phyloP scores from a whole-genome alignment of 441 rosid species.

The Erysimum cheiri region DNA sequence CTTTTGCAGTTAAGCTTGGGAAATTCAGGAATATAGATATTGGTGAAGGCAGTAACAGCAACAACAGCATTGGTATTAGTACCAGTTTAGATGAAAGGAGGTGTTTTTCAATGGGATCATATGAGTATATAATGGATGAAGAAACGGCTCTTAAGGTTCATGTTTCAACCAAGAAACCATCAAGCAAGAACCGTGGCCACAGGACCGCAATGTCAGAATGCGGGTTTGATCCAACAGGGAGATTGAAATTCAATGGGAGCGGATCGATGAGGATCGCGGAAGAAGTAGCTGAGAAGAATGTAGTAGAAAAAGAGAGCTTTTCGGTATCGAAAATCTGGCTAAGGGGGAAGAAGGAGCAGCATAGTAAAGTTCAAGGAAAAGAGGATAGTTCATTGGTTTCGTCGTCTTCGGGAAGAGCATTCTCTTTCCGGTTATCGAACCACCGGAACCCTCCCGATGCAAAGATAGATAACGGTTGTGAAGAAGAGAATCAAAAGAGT shows the following conservation, averaged over 20 bases:
- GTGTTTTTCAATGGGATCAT: constrained; percentile 94
- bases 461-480: constrained; percentile 46
- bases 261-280: constrained; percentile 49
- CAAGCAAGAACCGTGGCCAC: constrained; percentile 73
- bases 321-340: constrained; percentile 93
- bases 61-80: constrained; percentile 44
- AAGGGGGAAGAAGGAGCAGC: constrained; percentile 65
- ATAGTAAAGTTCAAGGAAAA: constrained; percentile 48
- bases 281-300: constrained; percentile 35
- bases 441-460: constrained; percentile 50
- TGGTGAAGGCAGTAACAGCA: constrained; percentile 54
- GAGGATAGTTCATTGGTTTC: constrained; percentile 43
- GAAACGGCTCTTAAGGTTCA: constrained; percentile 73
- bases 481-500: constrained; percentile 62
- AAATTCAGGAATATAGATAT: constrained; percentile 72
- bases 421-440: constrained; percentile 67
- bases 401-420: constrained; percentile 64
- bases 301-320: constrained; percentile 66
- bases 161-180: constrained; percentile 64
- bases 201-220: constrained; percentile 80
- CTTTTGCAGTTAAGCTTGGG: constrained; percentile 78
- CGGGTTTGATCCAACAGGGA: constrained; percentile 69
- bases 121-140: constrained; percentile 89
- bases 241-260: constrained; percentile 56
- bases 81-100: constrained; percentile 64